Percentiles rank a stretch among this genome's conserved stretches.
Conservation (phyloP, 192 early-diverging fungal genomes). For the Coemansia sp. region DNA sequence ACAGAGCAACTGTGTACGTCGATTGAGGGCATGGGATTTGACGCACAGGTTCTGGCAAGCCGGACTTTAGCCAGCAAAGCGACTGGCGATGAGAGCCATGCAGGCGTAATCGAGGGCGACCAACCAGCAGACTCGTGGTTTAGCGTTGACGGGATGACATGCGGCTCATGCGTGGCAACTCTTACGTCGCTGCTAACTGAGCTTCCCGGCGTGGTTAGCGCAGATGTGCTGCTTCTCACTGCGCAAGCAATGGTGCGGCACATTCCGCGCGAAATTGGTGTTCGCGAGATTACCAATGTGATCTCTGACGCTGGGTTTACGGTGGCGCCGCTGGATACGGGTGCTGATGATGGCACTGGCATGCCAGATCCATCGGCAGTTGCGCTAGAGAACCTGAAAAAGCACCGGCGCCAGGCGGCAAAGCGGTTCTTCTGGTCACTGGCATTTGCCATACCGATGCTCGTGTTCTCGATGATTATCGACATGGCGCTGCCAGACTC, state of each 20-base stretch:
- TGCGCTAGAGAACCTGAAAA: slow-evolving; percentile 71
- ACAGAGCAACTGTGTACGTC: slow-evolving; percentile 48
- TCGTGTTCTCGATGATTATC: slow-evolving; percentile 62
- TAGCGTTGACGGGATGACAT: slow-evolving; percentile 88
- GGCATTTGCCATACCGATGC: slow-evolving; percentile 77
- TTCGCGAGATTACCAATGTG: slow-evolving; percentile 74
- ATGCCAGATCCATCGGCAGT: slow-evolving; percentile 60
- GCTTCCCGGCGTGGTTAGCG: slow-evolving; percentile 65
- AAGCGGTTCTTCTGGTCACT: slow-evolving; percentile 62
- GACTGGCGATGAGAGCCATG: not conserved
- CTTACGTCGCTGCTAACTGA: slow-evolving; percentile 71
- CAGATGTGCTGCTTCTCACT: slow-evolving; percentile 76
- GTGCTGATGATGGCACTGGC: slow-evolving; percentile 24
- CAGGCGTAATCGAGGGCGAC: slow-evolving; percentile 14
- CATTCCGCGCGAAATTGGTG: slow-evolving; percentile 62
- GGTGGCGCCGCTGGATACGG: slow-evolving; percentile 48
- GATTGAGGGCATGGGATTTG: slow-evolving; percentile 77
- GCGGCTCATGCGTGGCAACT: slow-evolving; percentile 83
- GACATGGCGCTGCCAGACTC: slow-evolving; percentile 44
- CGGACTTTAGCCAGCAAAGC: slow-evolving; percentile 8
- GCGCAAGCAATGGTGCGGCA: slow-evolving; percentile 71
- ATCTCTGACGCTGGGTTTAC: slow-evolving; percentile 77
- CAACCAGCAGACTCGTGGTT: slow-evolving; percentile 45
- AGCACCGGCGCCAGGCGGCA: slow-evolving; percentile 74
- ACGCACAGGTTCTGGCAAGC: slow-evolving; percentile 54